These are phyloP conservation scores for Dysphania ambrosioides DNA, from an alignment of 148 eudicot species.

Conservation along the genomic window DNA sequence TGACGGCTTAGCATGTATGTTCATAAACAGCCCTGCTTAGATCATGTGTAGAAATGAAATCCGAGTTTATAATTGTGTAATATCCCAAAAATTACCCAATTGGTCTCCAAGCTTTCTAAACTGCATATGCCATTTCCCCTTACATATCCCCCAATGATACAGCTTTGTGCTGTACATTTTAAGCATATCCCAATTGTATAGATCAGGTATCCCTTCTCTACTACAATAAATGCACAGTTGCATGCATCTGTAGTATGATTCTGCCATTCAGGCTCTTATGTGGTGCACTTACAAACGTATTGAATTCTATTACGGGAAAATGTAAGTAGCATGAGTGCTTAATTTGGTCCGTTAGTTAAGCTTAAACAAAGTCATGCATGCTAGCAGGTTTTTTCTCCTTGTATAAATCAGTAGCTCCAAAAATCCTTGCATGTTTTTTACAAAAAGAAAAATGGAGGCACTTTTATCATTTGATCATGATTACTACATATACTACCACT, in stretches of 20 bases:
- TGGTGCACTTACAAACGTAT: slow-evolving; percentile 1
- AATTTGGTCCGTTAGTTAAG: slow-evolving; percentile 17
- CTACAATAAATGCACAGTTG: too few species aligned
- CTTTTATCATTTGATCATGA: slow-evolving; percentile 20
- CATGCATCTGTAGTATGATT: not conserved
- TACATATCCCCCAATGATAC: not conserved
- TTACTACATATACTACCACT: not conserved
- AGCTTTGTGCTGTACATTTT: too few species aligned
- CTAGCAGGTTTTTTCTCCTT: not conserved
- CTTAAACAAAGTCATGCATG: slow-evolving; percentile 18
- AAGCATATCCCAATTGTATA: not conserved
- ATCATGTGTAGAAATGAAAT: too few species aligned
- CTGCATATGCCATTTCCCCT: not conserved
- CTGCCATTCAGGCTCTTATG: not conserved
- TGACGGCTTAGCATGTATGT: too few species aligned
- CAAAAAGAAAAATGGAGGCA: slow-evolving; percentile 22
- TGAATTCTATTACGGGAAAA: not conserved
- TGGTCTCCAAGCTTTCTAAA: too few species aligned
- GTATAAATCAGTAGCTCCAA: slow-evolving; percentile 17
- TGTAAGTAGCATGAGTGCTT: slow-evolving; percentile 21
- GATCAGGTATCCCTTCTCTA: too few species aligned
- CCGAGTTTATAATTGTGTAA: too few species aligned
- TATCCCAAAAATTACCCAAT: too few species aligned
- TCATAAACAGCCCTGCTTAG: too few species aligned
- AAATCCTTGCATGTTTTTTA: not conserved